These are phyloP conservation scores for Metarhizium guizhouense DNA, from an alignment of 2,329 filamentous ascomycete species.

Conservation along the genomic window DNA sequence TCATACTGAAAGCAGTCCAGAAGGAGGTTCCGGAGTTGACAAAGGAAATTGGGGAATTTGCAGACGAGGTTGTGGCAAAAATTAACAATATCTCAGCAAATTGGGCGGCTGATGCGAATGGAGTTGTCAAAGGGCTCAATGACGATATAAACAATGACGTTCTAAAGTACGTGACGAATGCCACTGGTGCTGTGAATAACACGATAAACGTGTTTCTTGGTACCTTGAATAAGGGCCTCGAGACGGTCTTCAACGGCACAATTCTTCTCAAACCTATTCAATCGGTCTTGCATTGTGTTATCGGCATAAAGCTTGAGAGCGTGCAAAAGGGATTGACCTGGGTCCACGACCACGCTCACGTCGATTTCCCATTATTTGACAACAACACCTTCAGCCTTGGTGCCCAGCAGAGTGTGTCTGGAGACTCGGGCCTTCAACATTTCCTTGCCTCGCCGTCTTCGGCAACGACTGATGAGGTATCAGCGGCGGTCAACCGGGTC, in stretches of 20 bases:
- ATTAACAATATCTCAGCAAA: constrained; percentile 63
- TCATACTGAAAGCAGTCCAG: constrained; percentile 65
- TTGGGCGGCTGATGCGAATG: constrained; percentile 73
- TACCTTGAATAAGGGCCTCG: constrained; percentile 65
- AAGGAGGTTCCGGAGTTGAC: constrained; percentile 69
- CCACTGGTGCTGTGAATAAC: constrained; percentile 72
- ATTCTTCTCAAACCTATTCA: constrained; percentile 69
- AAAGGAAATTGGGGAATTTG: constrained; percentile 67
- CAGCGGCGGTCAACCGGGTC: constrained; percentile 63
- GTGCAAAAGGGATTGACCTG: constrained; percentile 88
- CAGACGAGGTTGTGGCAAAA: constrained; percentile 64
- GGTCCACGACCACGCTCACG: constrained; percentile 79
- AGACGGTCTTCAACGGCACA: constrained; percentile 72
- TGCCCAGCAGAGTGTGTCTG: constrained; percentile 51
- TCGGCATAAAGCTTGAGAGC: constrained; percentile 75
- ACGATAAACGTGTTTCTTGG: constrained; percentile 78
- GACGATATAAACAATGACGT: constrained; percentile 74
- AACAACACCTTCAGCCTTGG: constrained; percentile 79
- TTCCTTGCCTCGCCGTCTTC: constrained; percentile 73
- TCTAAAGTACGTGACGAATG: constrained; percentile 78
- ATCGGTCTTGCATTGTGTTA: constrained; percentile 77
- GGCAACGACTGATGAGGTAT: constrained; percentile 73
- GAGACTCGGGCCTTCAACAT: constrained; percentile 50
- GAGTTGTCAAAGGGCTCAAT: constrained; percentile 62
- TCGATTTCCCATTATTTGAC: constrained; percentile 69